Evolutionary conservation across 2,329 filamentous ascomycete species (phyloP).

Genomic region (Pezizomycotina sp.): DNA sequence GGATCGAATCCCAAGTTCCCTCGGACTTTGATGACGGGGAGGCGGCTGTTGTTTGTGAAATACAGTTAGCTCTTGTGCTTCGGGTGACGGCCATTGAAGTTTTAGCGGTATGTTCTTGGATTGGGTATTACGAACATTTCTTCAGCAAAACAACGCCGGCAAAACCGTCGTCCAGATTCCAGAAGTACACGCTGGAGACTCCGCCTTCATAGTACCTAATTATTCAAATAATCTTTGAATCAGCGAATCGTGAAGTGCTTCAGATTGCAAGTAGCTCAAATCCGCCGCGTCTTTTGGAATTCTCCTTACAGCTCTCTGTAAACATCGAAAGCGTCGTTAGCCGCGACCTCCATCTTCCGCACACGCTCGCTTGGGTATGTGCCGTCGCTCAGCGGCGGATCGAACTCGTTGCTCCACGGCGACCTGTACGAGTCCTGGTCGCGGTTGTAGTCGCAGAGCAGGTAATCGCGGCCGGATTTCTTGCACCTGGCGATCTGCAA

Average conservation of each 20-base stretch:
- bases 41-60: constrained; percentile 37
- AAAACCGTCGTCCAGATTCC: constrained; percentile 96
- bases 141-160: constrained; percentile 90
- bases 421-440: constrained; percentile 95
- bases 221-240: neutral
- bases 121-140: constrained; percentile 47
- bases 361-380: constrained; percentile 80
- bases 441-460: constrained; percentile 98
- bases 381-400: constrained; percentile 75
- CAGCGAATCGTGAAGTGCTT: neutral
- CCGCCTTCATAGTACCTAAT: constrained; percentile 78
- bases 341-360: constrained; percentile 79
- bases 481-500: constrained; percentile 72
- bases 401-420: constrained; percentile 98
- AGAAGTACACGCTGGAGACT: constrained; percentile 90
- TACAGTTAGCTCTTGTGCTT: neutral
- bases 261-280: neutral
- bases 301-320: constrained; percentile 63
- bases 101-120: neutral
- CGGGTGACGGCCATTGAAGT: constrained; percentile 2
- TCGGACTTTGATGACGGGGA: constrained; percentile 48
- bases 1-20: constrained; percentile 93
- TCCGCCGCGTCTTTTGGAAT: neutral
- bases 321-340: constrained; percentile 92
- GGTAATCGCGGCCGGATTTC: constrained; percentile 81